Conservation (phyloP, 23 red algal species). For the Gracilaria gracilis region DNA sequence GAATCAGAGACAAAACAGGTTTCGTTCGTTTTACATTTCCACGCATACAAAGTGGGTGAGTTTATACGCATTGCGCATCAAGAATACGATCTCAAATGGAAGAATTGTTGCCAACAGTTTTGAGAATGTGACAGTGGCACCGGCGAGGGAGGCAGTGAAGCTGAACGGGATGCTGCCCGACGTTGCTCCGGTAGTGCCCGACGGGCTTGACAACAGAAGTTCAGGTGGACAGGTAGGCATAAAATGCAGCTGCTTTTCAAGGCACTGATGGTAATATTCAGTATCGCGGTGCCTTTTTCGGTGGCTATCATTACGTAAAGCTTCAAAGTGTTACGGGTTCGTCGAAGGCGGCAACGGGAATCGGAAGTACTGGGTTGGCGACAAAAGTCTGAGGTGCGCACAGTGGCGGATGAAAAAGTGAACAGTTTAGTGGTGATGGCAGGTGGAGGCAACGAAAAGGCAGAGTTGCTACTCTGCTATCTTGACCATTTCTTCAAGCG, state of each 20-base stretch:
- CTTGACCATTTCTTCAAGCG: conserved; percentile 39
- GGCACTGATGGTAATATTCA: background rate
- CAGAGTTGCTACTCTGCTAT: conserved; percentile 10
- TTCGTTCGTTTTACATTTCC: conserved; percentile 30
- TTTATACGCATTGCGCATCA: background rate
- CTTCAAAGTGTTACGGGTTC: background rate
- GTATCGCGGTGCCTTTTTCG: background rate
- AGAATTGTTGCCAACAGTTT: background rate
- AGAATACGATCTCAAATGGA: background rate
- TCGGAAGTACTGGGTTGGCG: background rate
- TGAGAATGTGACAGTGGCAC: background rate
- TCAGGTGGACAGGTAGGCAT: background rate
- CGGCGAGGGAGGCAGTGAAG: background rate
- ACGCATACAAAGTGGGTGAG: conserved; percentile 10
- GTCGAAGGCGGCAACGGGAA: background rate
- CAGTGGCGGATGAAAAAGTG: too few species aligned
- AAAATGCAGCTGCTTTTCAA: background rate
- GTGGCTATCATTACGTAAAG: background rate
- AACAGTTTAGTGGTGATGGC: background rate
- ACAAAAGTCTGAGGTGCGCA: background rate
- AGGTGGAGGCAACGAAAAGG: background rate
- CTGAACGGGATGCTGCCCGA: background rate
- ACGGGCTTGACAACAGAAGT: background rate
- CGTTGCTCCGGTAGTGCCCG: background rate
- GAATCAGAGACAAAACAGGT: conserved; percentile 21